Evolutionary conservation across 2,329 filamentous ascomycete genomes (phyloP).

Genomic region (Talaromyces amestolkiae): DNA sequence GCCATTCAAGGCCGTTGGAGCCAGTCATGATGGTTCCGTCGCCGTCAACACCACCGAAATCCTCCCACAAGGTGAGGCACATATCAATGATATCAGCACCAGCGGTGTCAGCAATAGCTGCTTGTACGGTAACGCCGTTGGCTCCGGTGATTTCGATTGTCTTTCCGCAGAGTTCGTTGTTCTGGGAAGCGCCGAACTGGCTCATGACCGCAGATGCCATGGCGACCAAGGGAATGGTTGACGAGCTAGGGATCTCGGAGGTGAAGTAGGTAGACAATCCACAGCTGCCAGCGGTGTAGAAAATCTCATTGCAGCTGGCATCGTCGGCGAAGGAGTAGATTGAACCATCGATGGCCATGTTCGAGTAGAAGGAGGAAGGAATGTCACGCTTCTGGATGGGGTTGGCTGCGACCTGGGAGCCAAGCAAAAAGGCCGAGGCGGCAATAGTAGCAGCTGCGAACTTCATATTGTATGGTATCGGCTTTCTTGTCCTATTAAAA

Average conservation of each 20-base stretch:
- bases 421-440: constrained; percentile 6
- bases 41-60: constrained; percentile 13
- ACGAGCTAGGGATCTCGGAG: constrained; percentile 13
- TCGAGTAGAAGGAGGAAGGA: constrained; percentile 15
- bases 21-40: constrained; percentile 17
- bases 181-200: constrained; percentile 13
- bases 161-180: constrained; percentile 18
- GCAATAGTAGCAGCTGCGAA: constrained; percentile 4
- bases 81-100: constrained; percentile 18
- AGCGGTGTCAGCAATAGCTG: constrained; percentile 17
- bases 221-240: constrained; percentile 5
- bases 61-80: constrained; percentile 16
- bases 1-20: not conserved
- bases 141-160: constrained; percentile 17
- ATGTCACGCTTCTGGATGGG: constrained; percentile 17
- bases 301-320: constrained; percentile 14
- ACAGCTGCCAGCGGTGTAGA: constrained; percentile 14
- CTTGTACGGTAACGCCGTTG: constrained; percentile 13
- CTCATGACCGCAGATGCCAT: constrained; percentile 6
- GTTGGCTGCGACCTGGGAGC: constrained; percentile 3
- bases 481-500: not conserved
- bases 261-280: constrained; percentile 18
- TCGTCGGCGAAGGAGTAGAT: constrained; percentile 13
- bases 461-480: constrained; percentile 13
- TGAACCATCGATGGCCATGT: constrained; percentile 13